Base-by-base conservation (phyloP, 2,329 filamentous ascomycete genomes). In the Blastomyces emzantsi region DNA sequence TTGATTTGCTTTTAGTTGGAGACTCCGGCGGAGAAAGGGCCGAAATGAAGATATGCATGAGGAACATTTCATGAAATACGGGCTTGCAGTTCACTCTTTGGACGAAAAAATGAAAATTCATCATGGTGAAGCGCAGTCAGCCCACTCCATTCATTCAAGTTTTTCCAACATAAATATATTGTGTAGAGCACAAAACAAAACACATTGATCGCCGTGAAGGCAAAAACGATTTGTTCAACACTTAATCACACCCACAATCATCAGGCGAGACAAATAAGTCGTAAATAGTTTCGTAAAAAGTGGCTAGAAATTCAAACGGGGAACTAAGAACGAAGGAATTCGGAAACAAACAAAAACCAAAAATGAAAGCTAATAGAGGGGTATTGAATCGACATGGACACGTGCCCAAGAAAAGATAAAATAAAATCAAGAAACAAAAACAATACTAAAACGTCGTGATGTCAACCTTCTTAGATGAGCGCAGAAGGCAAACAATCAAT, bases 211-310 rank as follows among this genome's bases (percentile, higher is more conserved):
- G 25, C 25, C 25, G 49, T 30, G 49, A 5, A 25, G n/a, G 11
- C 19, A 3, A 30, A 36, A 56, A 33, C 9, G 33, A 19, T 22
- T 33, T 22, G 9, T 28, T 36, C n/a, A 13, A 9, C n/a, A n/a
- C 8, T 30, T 36, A n/a, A 41, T 58, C n/a, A 2, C n/a, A 43
- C 43, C n/a, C 55, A 1, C 13, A 43, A 22, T 36, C 36, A 25
- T 13, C 17, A 58, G 2, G 22, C 49, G 25, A 52, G 25, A 52
- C 13, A 58, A 25, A 58, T 1, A 9, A 28, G 15, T 43, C 55
- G 39, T 58, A 58, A 58, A 43, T 5, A 52, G 9, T 25, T 41
- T 58, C 36, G 36, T 58, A 43, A 41, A 25, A 58, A n/a, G 55
- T 17, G 36, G n/a, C 17, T 58, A 17, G 36, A 43, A 58, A 56